phyloP scores from a whole-genome alignment of 495 filamentous ascomycete genomes.

The Aspergillus panamensis region DNA sequence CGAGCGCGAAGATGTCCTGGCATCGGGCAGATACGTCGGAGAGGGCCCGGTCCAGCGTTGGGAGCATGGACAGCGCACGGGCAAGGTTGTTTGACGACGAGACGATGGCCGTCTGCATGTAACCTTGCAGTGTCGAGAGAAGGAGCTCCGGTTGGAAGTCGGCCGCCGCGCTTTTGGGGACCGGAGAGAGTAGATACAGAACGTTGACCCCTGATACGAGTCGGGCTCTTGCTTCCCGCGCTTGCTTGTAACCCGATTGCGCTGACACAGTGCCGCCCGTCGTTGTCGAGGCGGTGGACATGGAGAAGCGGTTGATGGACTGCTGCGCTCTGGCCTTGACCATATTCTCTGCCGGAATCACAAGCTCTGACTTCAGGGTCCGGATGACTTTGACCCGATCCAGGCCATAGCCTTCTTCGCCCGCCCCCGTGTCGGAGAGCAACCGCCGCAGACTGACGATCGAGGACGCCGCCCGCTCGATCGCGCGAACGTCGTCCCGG shows the following conservation, averaged over 20 bases:
- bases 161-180: slow-evolving; percentile 29
- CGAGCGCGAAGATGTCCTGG: slow-evolving; percentile 84
- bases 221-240: slow-evolving; percentile 69
- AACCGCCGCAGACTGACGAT: slow-evolving; percentile 69
- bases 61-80: slow-evolving; percentile 71
- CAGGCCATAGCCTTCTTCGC: slow-evolving; percentile 73
- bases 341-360: slow-evolving; percentile 65
- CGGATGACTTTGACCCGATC: slow-evolving; percentile 65
- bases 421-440: slow-evolving; percentile 57
- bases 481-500: slow-evolving; percentile 67
- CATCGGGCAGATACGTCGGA: slow-evolving; percentile 78
- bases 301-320: slow-evolving; percentile 76
- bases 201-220: slow-evolving; percentile 71
- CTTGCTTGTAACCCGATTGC: slow-evolving; percentile 68
- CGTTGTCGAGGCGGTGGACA: slow-evolving; percentile 54
- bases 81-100: slow-evolving; percentile 68
- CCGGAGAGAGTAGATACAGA: slow-evolving; percentile 76
- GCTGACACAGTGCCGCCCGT: slow-evolving; percentile 28
- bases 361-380: slow-evolving; percentile 61
- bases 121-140: slow-evolving; percentile 72
- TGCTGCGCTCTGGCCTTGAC: slow-evolving; percentile 71
- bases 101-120: slow-evolving; percentile 71
- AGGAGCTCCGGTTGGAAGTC: slow-evolving; percentile 62
- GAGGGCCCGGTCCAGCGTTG: slow-evolving; percentile 77
- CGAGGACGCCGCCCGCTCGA: slow-evolving; percentile 75